Percentiles rank a stretch among this genome's conserved stretches.
Conservation (phyloP, 345 rosid species). For the Arabidopsis suecica region DNA sequence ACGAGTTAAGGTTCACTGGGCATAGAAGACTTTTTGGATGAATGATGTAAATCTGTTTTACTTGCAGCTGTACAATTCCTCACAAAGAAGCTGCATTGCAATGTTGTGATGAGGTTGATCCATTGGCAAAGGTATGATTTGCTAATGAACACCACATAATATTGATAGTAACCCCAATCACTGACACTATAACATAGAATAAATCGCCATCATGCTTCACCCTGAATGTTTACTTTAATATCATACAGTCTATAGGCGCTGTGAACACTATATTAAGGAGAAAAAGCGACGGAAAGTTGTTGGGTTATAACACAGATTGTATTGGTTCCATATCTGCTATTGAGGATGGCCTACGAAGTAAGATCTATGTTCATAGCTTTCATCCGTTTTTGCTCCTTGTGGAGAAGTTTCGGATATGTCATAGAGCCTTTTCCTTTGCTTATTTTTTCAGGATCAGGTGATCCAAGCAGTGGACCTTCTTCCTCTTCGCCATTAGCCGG, state of each 20-base stretch:
- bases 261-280: constrained; percentile 87
- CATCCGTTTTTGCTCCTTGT: neutral
- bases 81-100: constrained; percentile 86
- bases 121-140: constrained; percentile 80
- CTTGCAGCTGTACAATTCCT: constrained; percentile 85
- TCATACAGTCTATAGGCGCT: constrained; percentile 91
- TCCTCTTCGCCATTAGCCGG: constrained; percentile 78
- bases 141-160: constrained; percentile 5
- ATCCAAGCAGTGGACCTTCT: constrained; percentile 36
- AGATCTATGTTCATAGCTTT: constrained; percentile 31
- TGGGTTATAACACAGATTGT: constrained; percentile 88
- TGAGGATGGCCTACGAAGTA: constrained; percentile 90
- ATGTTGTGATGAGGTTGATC: constrained; percentile 88
- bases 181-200: neutral
- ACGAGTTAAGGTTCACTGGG: neutral
- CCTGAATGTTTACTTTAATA: constrained; percentile 33
- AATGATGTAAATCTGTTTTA: constrained; percentile 32
- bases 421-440: constrained; percentile 14
- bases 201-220: neutral
- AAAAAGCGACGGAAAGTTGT: constrained; percentile 72
- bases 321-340: constrained; percentile 95
- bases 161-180: constrained; percentile 11
- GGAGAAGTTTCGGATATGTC: constrained; percentile 24
- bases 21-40: neutral
- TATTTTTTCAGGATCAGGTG: constrained; percentile 52